Evolutionary conservation across 768 basidiomycete genomes (phyloP), one percentile per base, ranked within the genome.

Genomic region (Kwoniella dendrophila): DNA sequence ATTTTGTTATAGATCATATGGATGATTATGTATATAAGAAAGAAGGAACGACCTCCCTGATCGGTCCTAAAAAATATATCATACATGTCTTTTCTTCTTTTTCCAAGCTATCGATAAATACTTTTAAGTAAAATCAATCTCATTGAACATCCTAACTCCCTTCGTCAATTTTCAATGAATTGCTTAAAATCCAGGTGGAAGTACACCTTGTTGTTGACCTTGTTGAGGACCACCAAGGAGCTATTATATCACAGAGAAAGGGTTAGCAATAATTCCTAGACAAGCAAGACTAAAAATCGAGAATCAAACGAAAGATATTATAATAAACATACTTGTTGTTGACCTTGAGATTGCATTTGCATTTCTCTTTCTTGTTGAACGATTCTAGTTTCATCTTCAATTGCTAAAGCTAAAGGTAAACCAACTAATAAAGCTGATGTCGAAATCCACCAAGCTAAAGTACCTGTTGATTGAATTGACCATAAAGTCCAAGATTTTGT

Each of bases 361-460:
- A 91, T 86, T 81, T 97, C 93, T 81, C 90, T 88, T 81, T 98
- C 96, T 81, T 97, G 93, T 48, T 88, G 87, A 11, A 92, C 88
- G 59, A 95, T 85, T 81, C 93, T 92, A 56, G 90, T 89, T 82
- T 99, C 96, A 80, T 96, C 95, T 81, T 99, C 96, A 71, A 98
- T 83, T 63, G 87, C 88, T 70, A 98, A 84, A 4, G 94, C 92
- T 64, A 98, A 83, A 33, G 96, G 96, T 38, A 99, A 83, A 14
- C 91, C 96, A 51, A 99, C 88, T 67, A 99, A 86, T 56, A 99
- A 83, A 0, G 94, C 93, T 44, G 89, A 90, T 8, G 95, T 98
- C 56, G 91, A 93, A 75, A 97, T 82, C 64, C 96, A 84, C 96
- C 96, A 99, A 59, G 94, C 90, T 69, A 92, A 81, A 78, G 89